These are phyloP conservation scores for Opeltia flavorubescens DNA, from an alignment of 495 filamentous ascomycete species.

Conservation along the genomic window DNA sequence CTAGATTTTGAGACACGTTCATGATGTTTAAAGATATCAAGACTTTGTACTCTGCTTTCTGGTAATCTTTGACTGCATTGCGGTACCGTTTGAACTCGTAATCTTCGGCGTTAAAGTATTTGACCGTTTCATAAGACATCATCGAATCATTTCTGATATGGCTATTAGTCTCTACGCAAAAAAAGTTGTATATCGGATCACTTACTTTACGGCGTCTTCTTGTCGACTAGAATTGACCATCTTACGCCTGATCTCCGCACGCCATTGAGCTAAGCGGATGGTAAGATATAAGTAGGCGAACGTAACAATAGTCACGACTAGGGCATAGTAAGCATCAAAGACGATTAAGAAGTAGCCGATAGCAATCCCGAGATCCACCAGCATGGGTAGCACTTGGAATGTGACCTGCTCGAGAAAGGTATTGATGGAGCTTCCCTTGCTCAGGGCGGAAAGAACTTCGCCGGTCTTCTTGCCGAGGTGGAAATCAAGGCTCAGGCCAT, in stretches of 20 bases:
- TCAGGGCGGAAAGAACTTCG: slow-evolving; percentile 85
- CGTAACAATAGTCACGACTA: slow-evolving; percentile 81
- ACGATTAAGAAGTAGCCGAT: slow-evolving; percentile 68
- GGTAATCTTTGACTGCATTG: slow-evolving; percentile 64
- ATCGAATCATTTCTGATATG: slow-evolving; percentile 73
- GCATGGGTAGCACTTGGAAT: slow-evolving; percentile 89
- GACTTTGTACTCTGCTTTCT: slow-evolving; percentile 77
- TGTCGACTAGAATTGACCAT: slow-evolving; percentile 91
- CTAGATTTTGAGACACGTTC: slow-evolving; percentile 86
- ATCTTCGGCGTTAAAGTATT: slow-evolving; percentile 94
- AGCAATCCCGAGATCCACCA: slow-evolving; percentile 78
- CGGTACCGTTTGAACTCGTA: slow-evolving; percentile 87
- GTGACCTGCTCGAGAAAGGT: slow-evolving; percentile 92
- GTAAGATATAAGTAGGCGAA: slow-evolving; percentile 94
- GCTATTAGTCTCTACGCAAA: neutral
- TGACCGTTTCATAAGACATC: slow-evolving; percentile 95
- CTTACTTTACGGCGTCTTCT: slow-evolving; percentile 81
- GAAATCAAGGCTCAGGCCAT: slow-evolving; percentile 87
- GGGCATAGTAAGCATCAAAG: slow-evolving; percentile 84
- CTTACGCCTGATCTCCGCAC: slow-evolving; percentile 74
- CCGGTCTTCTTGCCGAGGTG: slow-evolving; percentile 94
- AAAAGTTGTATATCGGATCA: neutral
- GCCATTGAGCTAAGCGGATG: slow-evolving; percentile 86
- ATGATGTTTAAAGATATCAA: slow-evolving; percentile 77
- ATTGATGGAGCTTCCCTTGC: slow-evolving; percentile 93